These are phyloP conservation scores for Pythium rhizo-oryzae DNA, from an alignment of 352 stramenopile genomes.

Conservation along the genomic window DNA sequence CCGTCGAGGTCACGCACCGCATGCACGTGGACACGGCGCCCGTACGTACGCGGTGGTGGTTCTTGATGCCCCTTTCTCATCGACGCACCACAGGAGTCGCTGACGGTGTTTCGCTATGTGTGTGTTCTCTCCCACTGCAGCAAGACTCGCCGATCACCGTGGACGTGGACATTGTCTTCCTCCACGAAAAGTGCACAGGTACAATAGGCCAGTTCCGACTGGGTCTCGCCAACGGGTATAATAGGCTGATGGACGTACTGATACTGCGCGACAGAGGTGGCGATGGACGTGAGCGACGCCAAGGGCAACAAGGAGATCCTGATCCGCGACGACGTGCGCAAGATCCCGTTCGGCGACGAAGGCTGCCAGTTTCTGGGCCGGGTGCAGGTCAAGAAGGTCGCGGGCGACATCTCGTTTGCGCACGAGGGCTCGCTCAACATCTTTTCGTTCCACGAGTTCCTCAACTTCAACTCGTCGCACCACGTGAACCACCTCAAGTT, in stretches of 20 bases:
- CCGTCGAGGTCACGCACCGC: slow-evolving; percentile 79
- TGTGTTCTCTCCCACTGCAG: slow-evolving; percentile 33
- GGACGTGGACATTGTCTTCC: slow-evolving; percentile 82
- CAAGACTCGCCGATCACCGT: slow-evolving; percentile 82
- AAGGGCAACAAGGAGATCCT: slow-evolving; percentile 88
- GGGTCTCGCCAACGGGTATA: no score
- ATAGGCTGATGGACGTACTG: no score
- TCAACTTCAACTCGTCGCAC: slow-evolving; percentile 91
- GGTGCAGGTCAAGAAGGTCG: slow-evolving; percentile 81
- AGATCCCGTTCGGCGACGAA: slow-evolving; percentile 63
- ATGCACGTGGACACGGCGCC: slow-evolving; percentile 88
- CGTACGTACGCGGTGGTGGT: slow-evolving; percentile 39
- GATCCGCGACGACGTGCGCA: slow-evolving; percentile 60
- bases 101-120: not conserved
- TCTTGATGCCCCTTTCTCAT: not conserved
- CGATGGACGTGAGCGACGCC: slow-evolving; percentile 82
- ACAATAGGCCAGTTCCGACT: not conserved
- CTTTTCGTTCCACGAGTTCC: slow-evolving; percentile 87
- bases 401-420: slow-evolving; percentile 84
- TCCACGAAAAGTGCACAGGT: slow-evolving; percentile 82
- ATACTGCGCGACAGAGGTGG: slow-evolving; percentile 65
- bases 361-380: slow-evolving; percentile 76
- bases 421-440: slow-evolving; percentile 85
- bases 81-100: not conserved
- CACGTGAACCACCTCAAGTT: slow-evolving; percentile 80